A percentile compares a stretch with the other conserved stretches of the same genome.
Conservation (phyloP, 305 asterid genomes). For the Fraxinus sp. region DNA sequence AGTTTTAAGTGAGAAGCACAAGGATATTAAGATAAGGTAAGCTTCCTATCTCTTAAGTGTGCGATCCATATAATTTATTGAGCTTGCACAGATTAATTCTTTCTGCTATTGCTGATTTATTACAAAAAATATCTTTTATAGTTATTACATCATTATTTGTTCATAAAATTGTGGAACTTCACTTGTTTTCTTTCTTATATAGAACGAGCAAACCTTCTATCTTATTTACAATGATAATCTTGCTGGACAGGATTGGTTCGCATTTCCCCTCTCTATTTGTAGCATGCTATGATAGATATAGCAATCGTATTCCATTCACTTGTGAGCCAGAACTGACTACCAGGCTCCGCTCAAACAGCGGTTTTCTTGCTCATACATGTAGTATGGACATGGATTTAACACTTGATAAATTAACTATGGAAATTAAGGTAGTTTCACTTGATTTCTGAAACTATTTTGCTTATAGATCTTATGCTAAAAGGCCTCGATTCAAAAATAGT, state of each 20-base stretch:
- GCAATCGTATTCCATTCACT: constrained; percentile 39
- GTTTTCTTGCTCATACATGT: constrained; percentile 28
- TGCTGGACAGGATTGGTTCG: constrained; percentile 54
- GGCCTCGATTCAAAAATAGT: constrained; percentile 16
- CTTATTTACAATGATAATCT: neutral
- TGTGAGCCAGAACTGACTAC: constrained; percentile 33
- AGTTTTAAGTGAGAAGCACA: constrained; percentile 31
- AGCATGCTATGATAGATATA: constrained; percentile 49
- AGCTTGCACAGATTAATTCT: neutral
- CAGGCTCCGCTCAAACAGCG: constrained; percentile 28
- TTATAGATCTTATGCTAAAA: constrained; percentile 6
- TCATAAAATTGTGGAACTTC: neutral
- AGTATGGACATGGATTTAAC: constrained; percentile 27
- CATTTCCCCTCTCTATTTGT: constrained; percentile 34
- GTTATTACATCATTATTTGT: neutral
- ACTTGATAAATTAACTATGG: constrained; percentile 31
- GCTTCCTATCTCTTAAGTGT: neutral
- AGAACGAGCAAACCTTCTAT: neutral
- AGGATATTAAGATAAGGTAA: constrained; percentile 38
- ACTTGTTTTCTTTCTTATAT: neutral
- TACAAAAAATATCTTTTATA: neutral
- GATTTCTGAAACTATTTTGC: constrained; percentile 1
- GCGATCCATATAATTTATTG: neutral
- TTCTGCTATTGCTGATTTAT: neutral
- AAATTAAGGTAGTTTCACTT: constrained; percentile 40